A percentile compares a stretch with the other conserved stretches of the same genome.
phyloP scores from a whole-genome alignment of 176 grass and related monocot genomes.

The Areca catechu region DNA sequence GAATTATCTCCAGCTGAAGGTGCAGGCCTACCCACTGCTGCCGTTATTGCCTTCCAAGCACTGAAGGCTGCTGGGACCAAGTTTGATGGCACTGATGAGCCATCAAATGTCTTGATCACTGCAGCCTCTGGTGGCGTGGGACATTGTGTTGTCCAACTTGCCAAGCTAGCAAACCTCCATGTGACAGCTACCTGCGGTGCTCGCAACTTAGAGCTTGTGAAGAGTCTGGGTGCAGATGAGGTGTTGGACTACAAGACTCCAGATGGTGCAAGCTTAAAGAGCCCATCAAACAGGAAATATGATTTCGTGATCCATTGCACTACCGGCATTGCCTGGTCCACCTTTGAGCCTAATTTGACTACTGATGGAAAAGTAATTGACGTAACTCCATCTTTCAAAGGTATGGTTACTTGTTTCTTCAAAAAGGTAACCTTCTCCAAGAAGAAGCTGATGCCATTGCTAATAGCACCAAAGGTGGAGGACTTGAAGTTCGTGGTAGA shows the following conservation, averaged over 20 bases:
- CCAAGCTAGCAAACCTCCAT: slow-evolving; percentile 51
- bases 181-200: slow-evolving; percentile 73
- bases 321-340: slow-evolving; percentile 37
- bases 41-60: slow-evolving; percentile 44
- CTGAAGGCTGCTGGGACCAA: slow-evolving; percentile 38
- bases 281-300: slow-evolving; percentile 36
- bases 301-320: slow-evolving; percentile 68
- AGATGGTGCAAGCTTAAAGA: slow-evolving; percentile 38
- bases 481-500: no score
- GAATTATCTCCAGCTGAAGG: slow-evolving; percentile 48
- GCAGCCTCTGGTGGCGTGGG: slow-evolving; percentile 80
- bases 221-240: slow-evolving; percentile 51
- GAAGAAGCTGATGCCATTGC: no score
- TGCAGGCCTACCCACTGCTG: slow-evolving; percentile 46
- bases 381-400: slow-evolving; percentile 34
- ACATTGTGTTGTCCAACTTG: slow-evolving; percentile 70
- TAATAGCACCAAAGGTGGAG: no score
- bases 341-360: slow-evolving; percentile 38
- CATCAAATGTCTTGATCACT: slow-evolving; percentile 56
- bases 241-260: slow-evolving; percentile 67
- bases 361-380: slow-evolving; percentile 33
- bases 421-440: no score
- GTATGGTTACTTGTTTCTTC: no score
- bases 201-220: slow-evolving; percentile 46
- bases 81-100: slow-evolving; percentile 29